Percentiles rank a stretch among this genome's conserved stretches.
These are phyloP conservation scores for Hanseniaspora clermontiae DNA, from an alignment of 805 yeast species.

Conservation along the genomic window DNA sequence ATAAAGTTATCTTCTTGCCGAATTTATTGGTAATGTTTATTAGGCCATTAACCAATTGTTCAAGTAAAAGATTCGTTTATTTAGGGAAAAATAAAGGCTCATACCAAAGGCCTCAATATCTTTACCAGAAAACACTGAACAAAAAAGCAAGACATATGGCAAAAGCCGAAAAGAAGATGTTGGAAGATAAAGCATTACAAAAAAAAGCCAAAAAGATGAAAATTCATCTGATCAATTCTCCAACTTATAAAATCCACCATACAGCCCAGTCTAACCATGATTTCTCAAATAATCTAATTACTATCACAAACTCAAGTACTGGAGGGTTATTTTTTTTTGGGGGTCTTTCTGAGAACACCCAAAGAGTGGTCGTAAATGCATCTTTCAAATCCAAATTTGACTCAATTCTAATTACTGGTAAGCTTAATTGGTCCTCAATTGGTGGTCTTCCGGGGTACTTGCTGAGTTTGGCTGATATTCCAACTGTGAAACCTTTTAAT, in stretches of 20 bases:
- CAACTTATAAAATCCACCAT: constrained; percentile 40
- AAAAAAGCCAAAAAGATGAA: not conserved
- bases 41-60: not conserved
- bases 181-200: not conserved
- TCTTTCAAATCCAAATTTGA: not conserved
- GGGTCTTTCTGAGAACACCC: constrained; percentile 73
- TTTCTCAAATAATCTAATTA: constrained; percentile 38
- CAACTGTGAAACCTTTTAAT: constrained; percentile 48
- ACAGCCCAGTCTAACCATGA: constrained; percentile 54
- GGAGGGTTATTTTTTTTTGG: constrained; percentile 54
- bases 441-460: constrained; percentile 91
- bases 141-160: not conserved
- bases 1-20: too few species aligned
- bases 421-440: constrained; percentile 58
- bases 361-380: constrained; percentile 36
- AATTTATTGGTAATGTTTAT: not conserved
- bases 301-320: constrained; percentile 32
- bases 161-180: not conserved
- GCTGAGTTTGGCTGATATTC: constrained; percentile 59
- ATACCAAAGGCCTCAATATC: not conserved
- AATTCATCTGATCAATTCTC: not conserved
- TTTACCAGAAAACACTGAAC: not conserved
- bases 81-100: not conserved
- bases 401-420: constrained; percentile 45
- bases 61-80: not conserved